A percentile compares a stretch with the other conserved stretches of the same genome.
phyloP scores from a whole-genome alignment of 2,329 filamentous ascomycete genomes.

The Aspergillus sp. region DNA sequence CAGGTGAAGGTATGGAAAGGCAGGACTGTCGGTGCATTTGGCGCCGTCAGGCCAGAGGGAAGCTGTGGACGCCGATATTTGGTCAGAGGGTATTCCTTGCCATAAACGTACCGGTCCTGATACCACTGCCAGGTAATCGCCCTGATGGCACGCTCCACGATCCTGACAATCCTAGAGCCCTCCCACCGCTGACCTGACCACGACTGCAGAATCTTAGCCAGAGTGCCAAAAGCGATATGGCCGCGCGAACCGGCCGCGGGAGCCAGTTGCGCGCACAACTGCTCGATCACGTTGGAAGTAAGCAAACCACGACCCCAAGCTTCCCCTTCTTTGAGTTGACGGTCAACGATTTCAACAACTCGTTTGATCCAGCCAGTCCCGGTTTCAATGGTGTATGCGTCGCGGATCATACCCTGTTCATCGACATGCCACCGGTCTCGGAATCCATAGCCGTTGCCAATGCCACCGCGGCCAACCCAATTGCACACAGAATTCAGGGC shows the following conservation, averaged over 20 bases:
- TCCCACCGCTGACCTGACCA: slow-evolving; percentile 84
- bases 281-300: slow-evolving; percentile 55
- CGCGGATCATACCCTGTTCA: slow-evolving; percentile 76
- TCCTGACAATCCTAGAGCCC: slow-evolving; percentile 77
- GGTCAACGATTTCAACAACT: slow-evolving; percentile 86
- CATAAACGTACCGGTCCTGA: slow-evolving; percentile 71
- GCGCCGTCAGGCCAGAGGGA: slow-evolving; percentile 72
- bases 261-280: slow-evolving; percentile 53
- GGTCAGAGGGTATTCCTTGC: slow-evolving; percentile 56
- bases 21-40: slow-evolving; percentile 87
- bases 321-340: slow-evolving; percentile 83
- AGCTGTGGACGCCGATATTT: slow-evolving; percentile 73
- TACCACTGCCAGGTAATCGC: slow-evolving; percentile 84
- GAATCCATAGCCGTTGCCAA: slow-evolving; percentile 70
- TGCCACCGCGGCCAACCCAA: slow-evolving; percentile 87
- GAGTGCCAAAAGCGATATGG: slow-evolving; percentile 29
- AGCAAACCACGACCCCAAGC: slow-evolving; percentile 78
- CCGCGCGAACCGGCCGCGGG: slow-evolving; percentile 33
- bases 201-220: slow-evolving; percentile 44
- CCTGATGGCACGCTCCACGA: slow-evolving; percentile 82
- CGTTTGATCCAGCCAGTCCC: slow-evolving; percentile 82
- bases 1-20: slow-evolving; percentile 98
- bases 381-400: slow-evolving; percentile 64
- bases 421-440: slow-evolving; percentile 94
- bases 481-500: slow-evolving; percentile 95